Evolutionary conservation across 2,329 filamentous ascomycete genomes (phyloP).

Genomic region (Diaporthe ampelina): DNA sequence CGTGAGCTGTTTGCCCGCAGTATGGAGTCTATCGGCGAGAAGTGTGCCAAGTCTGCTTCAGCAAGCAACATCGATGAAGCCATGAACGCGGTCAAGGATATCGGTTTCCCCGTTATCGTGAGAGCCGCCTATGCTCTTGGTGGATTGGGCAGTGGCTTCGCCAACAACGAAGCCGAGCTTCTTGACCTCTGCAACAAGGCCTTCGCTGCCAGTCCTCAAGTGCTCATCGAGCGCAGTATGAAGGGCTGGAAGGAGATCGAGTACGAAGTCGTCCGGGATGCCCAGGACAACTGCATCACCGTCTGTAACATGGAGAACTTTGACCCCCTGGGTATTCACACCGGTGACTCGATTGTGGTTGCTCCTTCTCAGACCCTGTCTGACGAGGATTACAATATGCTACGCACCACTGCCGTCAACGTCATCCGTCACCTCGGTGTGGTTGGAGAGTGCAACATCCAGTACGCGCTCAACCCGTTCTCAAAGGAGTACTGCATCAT

Average conservation of each 20-base stretch:
- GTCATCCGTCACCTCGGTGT: constrained; percentile 97
- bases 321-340: constrained; percentile 96
- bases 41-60: constrained; percentile 97
- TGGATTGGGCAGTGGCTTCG: constrained; percentile 95
- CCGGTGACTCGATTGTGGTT: constrained; percentile 98
- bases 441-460: constrained; percentile 98
- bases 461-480: constrained; percentile 96
- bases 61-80: constrained; percentile 91
- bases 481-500: constrained; percentile 98
- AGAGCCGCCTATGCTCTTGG: constrained; percentile 96
- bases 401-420: constrained; percentile 96
- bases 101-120: constrained; percentile 97
- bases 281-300: constrained; percentile 98
- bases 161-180: constrained; percentile 86
- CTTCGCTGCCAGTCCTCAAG: constrained; percentile 93
- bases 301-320: constrained; percentile 99
- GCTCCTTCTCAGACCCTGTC: constrained; percentile 96
- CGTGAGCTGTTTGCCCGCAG: constrained; percentile 96
- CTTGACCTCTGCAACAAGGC: constrained; percentile 93
- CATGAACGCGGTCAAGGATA: constrained; percentile 86
- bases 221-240: constrained; percentile 98
- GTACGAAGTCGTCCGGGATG: constrained; percentile 98
- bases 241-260: constrained; percentile 99
- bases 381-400: constrained; percentile 99
- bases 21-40: constrained; percentile 98